Percentiles rank a stretch among this genome's conserved stretches.
Conservation (phyloP, 805 yeast species). For the Zygotorulaspora danielsina region DNA sequence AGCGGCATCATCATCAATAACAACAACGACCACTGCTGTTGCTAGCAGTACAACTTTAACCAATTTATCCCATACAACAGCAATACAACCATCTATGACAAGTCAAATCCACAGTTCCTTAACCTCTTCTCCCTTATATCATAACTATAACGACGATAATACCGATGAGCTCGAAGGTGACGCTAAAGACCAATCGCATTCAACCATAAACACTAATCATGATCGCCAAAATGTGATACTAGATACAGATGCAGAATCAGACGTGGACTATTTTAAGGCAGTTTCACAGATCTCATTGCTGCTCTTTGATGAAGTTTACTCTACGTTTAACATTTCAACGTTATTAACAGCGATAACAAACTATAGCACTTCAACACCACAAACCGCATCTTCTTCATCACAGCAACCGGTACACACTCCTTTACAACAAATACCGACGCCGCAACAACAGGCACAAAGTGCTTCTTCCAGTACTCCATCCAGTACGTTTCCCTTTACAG, state of each 20-base stretch:
- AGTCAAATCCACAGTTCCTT: not conserved
- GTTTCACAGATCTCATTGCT: slow-evolving; percentile 18
- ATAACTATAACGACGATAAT: not conserved
- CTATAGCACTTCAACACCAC: slow-evolving; percentile 11
- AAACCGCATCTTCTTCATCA: slow-evolving; percentile 14
- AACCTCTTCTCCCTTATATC: not conserved
- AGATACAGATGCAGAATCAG: slow-evolving; percentile 2
- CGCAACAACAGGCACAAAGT: slow-evolving; percentile 1
- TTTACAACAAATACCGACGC: not conserved
- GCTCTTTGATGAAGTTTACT: slow-evolving; percentile 27
- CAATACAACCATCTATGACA: not conserved
- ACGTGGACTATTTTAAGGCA: slow-evolving; percentile 13
- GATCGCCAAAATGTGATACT: not conserved
- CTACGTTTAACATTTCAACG: slow-evolving; percentile 23
- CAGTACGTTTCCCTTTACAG: slow-evolving; percentile 6
- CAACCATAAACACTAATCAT: not conserved
- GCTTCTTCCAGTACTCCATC: slow-evolving; percentile 1
- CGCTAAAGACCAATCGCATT: too few species aligned
- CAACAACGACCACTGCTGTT: not conserved
- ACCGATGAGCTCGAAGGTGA: not conserved
- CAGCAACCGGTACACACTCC: not conserved
- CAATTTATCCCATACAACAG: not conserved
- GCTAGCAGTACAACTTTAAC: not conserved
- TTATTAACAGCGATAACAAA: slow-evolving; percentile 16
- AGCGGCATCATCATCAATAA: not conserved